Evolutionary conservation across 1,139 yeast species (phyloP).

Genomic region (Zhuliangozyma parablackwelliae): DNA sequence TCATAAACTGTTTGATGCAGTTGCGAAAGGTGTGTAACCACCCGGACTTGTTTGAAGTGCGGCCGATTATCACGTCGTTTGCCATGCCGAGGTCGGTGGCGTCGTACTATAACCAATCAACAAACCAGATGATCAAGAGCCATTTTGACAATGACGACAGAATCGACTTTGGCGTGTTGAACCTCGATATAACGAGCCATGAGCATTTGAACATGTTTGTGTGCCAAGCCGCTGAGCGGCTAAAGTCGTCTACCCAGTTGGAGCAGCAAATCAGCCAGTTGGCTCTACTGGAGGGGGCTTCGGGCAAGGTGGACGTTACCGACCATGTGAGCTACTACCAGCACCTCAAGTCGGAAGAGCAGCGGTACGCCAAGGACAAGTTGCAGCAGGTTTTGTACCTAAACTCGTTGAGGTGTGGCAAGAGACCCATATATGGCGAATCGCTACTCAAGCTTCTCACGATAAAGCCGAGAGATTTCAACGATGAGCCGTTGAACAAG

Average conservation of each 20-base stretch:
- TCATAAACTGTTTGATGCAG: constrained; percentile 97
- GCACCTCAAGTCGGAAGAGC: constrained; percentile 48
- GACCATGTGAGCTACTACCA: constrained; percentile 60
- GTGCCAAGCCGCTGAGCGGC: constrained; percentile 37
- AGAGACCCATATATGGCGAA: constrained; percentile 54
- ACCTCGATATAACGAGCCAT: constrained; percentile 51
- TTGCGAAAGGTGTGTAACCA: constrained; percentile 95
- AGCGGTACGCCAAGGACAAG: constrained; percentile 45
- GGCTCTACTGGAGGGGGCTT: constrained; percentile 24
- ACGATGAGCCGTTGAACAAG: constrained; percentile 16
- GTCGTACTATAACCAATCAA: constrained; percentile 37
- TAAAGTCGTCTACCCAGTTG: constrained; percentile 47
- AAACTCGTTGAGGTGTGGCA: constrained; percentile 59
- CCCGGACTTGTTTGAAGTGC: constrained; percentile 92
- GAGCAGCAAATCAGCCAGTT: constrained; percentile 40
- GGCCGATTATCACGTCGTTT: constrained; percentile 90
- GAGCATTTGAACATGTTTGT: constrained; percentile 48
- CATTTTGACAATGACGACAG: constrained; percentile 17
- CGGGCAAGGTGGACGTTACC: constrained; percentile 35
- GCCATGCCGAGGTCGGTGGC: constrained; percentile 66
- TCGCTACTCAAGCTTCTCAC: constrained; percentile 24
- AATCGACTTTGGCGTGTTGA: constrained; percentile 55
- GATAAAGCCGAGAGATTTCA: constrained; percentile 8
- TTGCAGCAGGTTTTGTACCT: constrained; percentile 59
- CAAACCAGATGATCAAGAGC: constrained; percentile 42